Percentiles rank a stretch among this genome's conserved stretches.
phyloP scores from a whole-genome alignment of 176 grass and related monocot species.

The Pontederia crassipes region DNA sequence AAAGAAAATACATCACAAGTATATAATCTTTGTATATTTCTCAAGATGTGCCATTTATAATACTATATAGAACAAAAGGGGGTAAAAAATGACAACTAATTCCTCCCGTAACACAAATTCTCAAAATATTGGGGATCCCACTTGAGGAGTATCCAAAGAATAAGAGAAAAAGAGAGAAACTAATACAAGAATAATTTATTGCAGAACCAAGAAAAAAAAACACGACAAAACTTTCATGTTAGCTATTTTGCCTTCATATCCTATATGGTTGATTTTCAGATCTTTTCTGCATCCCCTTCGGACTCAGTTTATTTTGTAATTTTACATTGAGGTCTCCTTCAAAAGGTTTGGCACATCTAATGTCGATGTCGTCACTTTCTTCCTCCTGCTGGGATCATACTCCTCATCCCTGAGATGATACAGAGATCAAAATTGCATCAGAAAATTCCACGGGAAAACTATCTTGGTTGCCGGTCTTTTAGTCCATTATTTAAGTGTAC shows the following conservation, averaged over 20 bases:
- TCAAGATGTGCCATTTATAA: too few species aligned
- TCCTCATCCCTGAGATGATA: slow-evolving; percentile 42
- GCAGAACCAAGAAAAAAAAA: slow-evolving; percentile 22
- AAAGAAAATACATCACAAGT: too few species aligned
- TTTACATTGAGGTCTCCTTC: slow-evolving; percentile 37
- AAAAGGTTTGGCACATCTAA: slow-evolving; percentile 51
- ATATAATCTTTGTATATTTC: too few species aligned
- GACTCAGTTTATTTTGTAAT: slow-evolving; percentile 28
- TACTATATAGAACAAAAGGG: too few species aligned
- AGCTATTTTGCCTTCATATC: slow-evolving; percentile 9
- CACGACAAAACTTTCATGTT: slow-evolving; percentile 6
- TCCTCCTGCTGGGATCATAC: slow-evolving; percentile 51
- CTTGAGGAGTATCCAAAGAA: neutral
- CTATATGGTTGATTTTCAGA: slow-evolving; percentile 42
- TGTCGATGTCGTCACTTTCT: slow-evolving; percentile 41
- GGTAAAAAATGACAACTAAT: too few species aligned
- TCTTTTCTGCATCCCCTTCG: slow-evolving; percentile 22
- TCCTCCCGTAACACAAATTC: neutral
- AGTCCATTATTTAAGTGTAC: too few species aligned
- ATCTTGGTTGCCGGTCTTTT: too few species aligned
- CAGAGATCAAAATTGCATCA: slow-evolving; percentile 7
- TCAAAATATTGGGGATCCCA: neutral
- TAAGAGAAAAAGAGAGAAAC: neutral
- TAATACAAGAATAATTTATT: neutral
- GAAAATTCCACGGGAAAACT: too few species aligned